phyloP scores from a whole-genome alignment of 495 filamentous ascomycete genomes.

The Penicillium maclennaniae region DNA sequence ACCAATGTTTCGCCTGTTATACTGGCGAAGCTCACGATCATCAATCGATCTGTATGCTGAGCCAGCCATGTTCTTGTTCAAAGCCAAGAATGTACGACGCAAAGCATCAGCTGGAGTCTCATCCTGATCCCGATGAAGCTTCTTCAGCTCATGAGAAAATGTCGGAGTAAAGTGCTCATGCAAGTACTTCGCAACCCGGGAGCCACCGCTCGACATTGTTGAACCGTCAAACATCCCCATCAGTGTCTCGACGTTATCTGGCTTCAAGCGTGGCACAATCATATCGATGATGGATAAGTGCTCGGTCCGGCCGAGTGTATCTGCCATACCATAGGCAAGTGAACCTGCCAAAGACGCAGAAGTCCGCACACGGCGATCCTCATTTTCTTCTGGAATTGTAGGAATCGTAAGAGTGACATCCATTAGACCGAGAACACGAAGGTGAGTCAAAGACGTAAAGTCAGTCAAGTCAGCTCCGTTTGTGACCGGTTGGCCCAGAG shows the following conservation, averaged over 20 bases:
- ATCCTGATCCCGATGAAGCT: conserved; percentile 37
- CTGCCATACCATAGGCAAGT: conserved; percentile 95
- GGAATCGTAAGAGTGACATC: conserved; percentile 93
- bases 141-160: conserved; percentile 78
- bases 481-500: conserved; percentile 39
- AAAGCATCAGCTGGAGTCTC: conserved; percentile 82
- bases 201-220: conserved; percentile 75
- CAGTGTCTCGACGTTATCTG: conserved; percentile 85
- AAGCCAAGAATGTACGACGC: conserved; percentile 74
- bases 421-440: conserved; percentile 91
- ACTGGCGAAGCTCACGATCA: conserved; percentile 56
- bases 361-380: conserved; percentile 91
- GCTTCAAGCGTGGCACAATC: conserved; percentile 88
- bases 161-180: conserved; percentile 89
- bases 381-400: conserved; percentile 88
- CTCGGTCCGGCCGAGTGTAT: conserved; percentile 88
- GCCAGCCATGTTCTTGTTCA: conserved; percentile 93
- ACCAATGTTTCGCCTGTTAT: conserved; percentile 65
- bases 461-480: conserved; percentile 79
- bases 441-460: conserved; percentile 80
- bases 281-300: conserved; percentile 97
- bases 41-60: conserved; percentile 80
- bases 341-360: conserved; percentile 86
- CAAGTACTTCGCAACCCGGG: conserved; percentile 91
- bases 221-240: conserved; percentile 95